Conservation (phyloP, 331 rosid genomes). For the Erythrophleum ivorense region DNA sequence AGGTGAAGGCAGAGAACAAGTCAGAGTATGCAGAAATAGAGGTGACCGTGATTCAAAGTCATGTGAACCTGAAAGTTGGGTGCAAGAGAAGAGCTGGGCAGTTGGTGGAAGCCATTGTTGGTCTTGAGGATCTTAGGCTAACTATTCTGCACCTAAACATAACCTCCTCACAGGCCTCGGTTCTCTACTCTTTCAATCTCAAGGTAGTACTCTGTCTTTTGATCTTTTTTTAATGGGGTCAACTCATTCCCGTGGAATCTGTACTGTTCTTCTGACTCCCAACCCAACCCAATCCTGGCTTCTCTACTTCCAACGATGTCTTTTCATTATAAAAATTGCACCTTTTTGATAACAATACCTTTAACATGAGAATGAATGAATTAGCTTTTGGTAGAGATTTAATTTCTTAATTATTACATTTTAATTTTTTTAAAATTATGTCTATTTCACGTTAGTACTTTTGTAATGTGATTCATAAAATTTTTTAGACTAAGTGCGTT, state of each 20-base stretch:
- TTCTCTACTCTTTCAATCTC: constrained; percentile 91
- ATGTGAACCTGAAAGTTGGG: constrained; percentile 86
- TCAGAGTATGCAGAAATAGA: constrained; percentile 73
- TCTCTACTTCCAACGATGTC: constrained; percentile 41
- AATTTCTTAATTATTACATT: too few species aligned
- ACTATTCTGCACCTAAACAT: constrained; percentile 88
- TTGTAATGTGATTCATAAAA: too few species aligned
- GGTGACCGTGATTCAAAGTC: constrained; percentile 84
- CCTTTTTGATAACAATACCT: not conserved
- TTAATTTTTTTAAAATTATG: too few species aligned
- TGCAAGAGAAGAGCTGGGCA: constrained; percentile 68
- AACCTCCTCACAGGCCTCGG: constrained; percentile 64
- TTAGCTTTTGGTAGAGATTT: not conserved
- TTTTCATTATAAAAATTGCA: not conserved
- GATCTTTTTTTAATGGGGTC: constrained; percentile 42
- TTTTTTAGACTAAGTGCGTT: too few species aligned
- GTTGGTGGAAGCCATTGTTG: constrained; percentile 74
- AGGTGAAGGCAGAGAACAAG: constrained; percentile 67
- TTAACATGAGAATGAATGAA: not conserved
- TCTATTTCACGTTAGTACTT: too few species aligned
- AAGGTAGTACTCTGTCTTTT: constrained; percentile 68
- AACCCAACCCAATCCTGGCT: constrained; percentile 52
- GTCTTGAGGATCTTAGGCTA: constrained; percentile 79
- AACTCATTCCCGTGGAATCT: constrained; percentile 52
- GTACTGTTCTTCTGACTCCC: constrained; percentile 55